phyloP scores from a whole-genome alignment of 148 eudicot species.

The Fagopyrum esculentum region DNA sequence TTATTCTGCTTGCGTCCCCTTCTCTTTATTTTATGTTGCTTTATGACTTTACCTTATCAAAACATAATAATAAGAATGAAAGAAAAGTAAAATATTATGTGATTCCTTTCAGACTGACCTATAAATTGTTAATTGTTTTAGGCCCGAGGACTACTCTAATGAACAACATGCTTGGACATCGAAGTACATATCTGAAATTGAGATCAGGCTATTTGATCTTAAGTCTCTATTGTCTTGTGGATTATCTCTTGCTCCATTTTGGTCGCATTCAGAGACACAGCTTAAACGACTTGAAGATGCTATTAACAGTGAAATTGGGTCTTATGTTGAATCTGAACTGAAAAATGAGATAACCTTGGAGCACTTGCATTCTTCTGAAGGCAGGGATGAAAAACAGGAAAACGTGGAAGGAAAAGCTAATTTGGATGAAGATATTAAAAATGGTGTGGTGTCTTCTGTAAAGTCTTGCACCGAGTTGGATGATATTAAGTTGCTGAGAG shows the following conservation, averaged over 20 bases:
- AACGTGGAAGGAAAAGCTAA: conserved; percentile 19
- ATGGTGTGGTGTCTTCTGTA: conserved; percentile 19
- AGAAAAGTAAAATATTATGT: neutral
- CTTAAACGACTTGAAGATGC: conserved; percentile 57
- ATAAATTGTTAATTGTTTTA: conserved; percentile 22
- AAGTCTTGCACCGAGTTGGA: conserved; percentile 12
- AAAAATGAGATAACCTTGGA: conserved; percentile 21
- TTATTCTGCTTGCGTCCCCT: neutral
- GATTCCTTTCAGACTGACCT: neutral
- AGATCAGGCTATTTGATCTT: conserved; percentile 74
- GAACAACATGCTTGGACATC: conserved; percentile 34
- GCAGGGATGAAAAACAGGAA: conserved; percentile 16
- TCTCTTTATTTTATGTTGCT: neutral
- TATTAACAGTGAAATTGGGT: conserved; percentile 32
- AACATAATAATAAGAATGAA: neutral
- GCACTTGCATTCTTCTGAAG: conserved; percentile 18
- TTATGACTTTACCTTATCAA: neutral
- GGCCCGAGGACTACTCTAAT: conserved; percentile 30
- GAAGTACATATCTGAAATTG: conserved; percentile 52
- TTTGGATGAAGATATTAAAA: conserved; percentile 17
- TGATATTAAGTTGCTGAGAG: conserved; percentile 15
- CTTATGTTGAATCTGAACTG: conserved; percentile 18
- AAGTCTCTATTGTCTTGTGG: conserved; percentile 60
- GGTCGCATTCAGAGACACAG: conserved; percentile 69
- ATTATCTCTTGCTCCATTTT: conserved; percentile 66